Conservation (phyloP, 192 early-diverging fungal genomes). For the Entrophospora sp. region DNA sequence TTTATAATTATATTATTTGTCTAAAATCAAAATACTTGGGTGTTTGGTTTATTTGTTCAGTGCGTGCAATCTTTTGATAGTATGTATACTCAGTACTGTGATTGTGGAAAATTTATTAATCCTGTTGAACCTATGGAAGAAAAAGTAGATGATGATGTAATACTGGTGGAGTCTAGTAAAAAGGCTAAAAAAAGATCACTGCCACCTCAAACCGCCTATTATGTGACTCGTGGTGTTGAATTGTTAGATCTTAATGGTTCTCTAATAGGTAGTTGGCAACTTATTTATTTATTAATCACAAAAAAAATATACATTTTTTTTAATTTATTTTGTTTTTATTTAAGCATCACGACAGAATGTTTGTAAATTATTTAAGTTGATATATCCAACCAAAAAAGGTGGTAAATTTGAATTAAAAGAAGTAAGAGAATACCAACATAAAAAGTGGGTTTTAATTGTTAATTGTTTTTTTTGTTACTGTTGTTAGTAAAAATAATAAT, state of each 20-base stretch:
- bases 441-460: constrained; percentile 53
- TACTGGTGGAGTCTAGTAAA: no score
- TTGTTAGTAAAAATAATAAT: no score
- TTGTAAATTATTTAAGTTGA: constrained; percentile 75
- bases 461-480: no score
- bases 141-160: constrained; percentile 25
- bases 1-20: not conserved
- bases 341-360: constrained; percentile 83
- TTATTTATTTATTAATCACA: no score
- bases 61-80: constrained; percentile 52
- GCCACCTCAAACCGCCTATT: constrained; percentile 56
- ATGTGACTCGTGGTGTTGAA: constrained; percentile 85
- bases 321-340: no score
- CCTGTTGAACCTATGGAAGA: constrained; percentile 36
- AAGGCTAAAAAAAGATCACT: constrained; percentile 26
- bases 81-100: constrained; percentile 90
- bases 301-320: no score
- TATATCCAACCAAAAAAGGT: constrained; percentile 69
- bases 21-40: not conserved
- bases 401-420: constrained; percentile 66
- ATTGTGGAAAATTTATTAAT: constrained; percentile 84
- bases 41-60: constrained; percentile 21
- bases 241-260: constrained; percentile 65
- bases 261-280: no score
- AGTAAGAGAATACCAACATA: constrained; percentile 69